phyloP scores from a whole-genome alignment of 2,329 filamentous ascomycete species.

The Diaporthe humulicola region DNA sequence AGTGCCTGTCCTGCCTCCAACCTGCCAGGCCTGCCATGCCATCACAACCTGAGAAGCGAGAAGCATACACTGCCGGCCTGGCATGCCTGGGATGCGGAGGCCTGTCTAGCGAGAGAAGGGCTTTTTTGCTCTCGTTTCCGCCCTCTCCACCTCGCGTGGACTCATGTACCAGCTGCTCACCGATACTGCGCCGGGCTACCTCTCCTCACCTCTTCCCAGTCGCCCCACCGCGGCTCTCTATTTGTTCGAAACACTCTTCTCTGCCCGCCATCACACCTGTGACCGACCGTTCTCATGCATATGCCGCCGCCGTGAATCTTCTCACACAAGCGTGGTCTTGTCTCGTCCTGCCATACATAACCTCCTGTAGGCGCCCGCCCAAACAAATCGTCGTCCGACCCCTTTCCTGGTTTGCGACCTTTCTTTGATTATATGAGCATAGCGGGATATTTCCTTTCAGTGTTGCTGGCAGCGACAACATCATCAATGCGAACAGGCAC shows the following conservation, averaged over 20 bases:
- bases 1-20: slow-evolving; percentile 23
- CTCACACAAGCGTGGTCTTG: slow-evolving; percentile 32
- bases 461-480: slow-evolving; percentile 40
- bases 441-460: slow-evolving; percentile 50
- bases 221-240: slow-evolving; percentile 35
- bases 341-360: slow-evolving; percentile 59
- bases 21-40: slow-evolving; percentile 24
- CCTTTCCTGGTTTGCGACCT: slow-evolving; percentile 58
- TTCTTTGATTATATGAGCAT: slow-evolving; percentile 50
- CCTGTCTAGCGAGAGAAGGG: slow-evolving; percentile 15
- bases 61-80: slow-evolving; percentile 37
- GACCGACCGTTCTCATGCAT: slow-evolving; percentile 40
- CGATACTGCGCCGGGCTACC: slow-evolving; percentile 33
- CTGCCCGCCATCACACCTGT: slow-evolving; percentile 41
- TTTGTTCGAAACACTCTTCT: slow-evolving; percentile 36
- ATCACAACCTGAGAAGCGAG: slow-evolving; percentile 22
- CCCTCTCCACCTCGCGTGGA: slow-evolving; percentile 17
- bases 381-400: slow-evolving; percentile 46
- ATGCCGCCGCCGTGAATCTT: slow-evolving; percentile 38
- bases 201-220: slow-evolving; percentile 29
- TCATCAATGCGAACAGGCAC: slow-evolving; percentile 39
- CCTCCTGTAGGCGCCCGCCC: slow-evolving; percentile 59
- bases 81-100: slow-evolving; percentile 36
- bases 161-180: slow-evolving; percentile 29
- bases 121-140: slow-evolving; percentile 6